Evolutionary conservation across 1,284 basidiomycete species (phyloP).

Genomic region (Mycocalia duriaeana): DNA sequence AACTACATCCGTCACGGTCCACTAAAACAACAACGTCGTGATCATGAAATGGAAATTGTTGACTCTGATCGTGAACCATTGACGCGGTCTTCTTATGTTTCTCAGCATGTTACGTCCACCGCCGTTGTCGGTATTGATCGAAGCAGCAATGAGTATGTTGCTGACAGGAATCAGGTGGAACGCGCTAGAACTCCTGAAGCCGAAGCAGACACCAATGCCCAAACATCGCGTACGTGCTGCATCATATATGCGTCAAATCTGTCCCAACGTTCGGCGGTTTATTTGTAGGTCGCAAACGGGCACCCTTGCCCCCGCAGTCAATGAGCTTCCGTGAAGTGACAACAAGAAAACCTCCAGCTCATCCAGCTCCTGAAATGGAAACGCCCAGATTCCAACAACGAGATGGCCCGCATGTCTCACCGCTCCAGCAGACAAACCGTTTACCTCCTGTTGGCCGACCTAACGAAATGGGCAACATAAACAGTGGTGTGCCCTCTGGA

Average conservation of each 20-base stretch:
- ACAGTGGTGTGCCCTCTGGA: background rate
- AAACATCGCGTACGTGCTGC: background rate
- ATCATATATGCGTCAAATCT: background rate
- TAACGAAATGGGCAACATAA: background rate
- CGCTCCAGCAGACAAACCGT: background rate
- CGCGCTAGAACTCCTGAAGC: too few species aligned
- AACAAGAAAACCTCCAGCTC: background rate
- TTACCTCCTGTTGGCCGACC: background rate
- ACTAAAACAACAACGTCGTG: too few species aligned
- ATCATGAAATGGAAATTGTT: too few species aligned
- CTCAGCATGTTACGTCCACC: background rate
- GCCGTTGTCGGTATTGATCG: background rate
- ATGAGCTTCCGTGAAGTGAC: background rate
- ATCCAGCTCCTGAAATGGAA: background rate
- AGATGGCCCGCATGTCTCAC: background rate
- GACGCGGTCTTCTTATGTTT: background rate
- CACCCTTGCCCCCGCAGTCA: conserved; percentile 2
- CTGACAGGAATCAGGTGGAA: too few species aligned
- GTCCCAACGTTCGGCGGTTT: too few species aligned
- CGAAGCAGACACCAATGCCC: too few species aligned
- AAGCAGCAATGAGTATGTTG: background rate
- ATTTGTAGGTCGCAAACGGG: conserved; percentile 4
- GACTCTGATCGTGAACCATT: conserved; percentile 1
- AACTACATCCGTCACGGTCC: too few species aligned
- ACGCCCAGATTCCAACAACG: background rate